These are phyloP conservation scores for Teratosphaeria viscida DNA, from an alignment of 2,329 filamentous ascomycete genomes.

Conservation along the genomic window DNA sequence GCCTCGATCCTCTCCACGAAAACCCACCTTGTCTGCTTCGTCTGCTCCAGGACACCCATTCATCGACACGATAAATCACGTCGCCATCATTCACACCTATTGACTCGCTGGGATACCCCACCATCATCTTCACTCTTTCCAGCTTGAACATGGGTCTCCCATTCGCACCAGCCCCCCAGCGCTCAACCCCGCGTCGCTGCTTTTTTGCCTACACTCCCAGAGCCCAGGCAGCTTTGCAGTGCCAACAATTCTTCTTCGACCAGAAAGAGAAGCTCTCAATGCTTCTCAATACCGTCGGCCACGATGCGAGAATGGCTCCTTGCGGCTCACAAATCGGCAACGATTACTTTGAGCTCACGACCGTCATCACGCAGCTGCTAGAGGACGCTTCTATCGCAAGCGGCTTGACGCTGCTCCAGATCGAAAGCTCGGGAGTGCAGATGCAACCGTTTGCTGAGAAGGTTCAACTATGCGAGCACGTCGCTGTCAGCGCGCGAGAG, in stretches of 20 bases:
- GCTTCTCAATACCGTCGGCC: constrained; percentile 9
- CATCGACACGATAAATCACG: neutral
- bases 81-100: neutral
- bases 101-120: neutral
- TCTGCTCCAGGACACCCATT: neutral
- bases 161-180: neutral
- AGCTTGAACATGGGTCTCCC: neutral
- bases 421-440: constrained; percentile 4
- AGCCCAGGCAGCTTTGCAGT: constrained; percentile 5
- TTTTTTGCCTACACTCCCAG: constrained; percentile 8
- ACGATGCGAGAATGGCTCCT: constrained; percentile 7
- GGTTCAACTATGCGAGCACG: constrained; percentile 6
- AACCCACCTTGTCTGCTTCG: neutral
- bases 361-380: constrained; percentile 8
- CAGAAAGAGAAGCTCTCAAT: constrained; percentile 6
- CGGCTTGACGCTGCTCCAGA: constrained; percentile 5
- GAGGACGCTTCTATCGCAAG: constrained; percentile 8
- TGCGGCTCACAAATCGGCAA: constrained; percentile 4
- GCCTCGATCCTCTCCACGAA: neutral
- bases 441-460: constrained; percentile 7
- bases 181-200: neutral
- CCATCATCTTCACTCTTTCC: neutral
- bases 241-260: constrained; percentile 9
- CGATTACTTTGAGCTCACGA: constrained; percentile 11
- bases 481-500: constrained; percentile 1